phyloP scores from a whole-genome alignment of 1,139 yeast species.

The Suhomyces wounanorum region DNA sequence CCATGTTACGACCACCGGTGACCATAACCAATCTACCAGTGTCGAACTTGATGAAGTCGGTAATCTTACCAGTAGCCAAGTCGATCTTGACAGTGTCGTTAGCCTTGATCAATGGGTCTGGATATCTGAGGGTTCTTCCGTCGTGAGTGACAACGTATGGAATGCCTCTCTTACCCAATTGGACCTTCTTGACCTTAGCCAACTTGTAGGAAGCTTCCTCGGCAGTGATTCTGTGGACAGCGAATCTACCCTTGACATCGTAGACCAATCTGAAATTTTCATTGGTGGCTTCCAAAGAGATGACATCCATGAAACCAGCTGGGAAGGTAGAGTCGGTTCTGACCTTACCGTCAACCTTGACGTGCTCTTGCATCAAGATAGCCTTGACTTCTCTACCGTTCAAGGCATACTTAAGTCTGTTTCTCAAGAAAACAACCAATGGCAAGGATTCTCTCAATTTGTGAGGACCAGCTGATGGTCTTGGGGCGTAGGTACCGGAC shows the following conservation, averaged over 20 bases:
- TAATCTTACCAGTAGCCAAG: constrained; percentile 92
- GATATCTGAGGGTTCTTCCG: constrained; percentile 99
- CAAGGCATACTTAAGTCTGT: constrained; percentile 99
- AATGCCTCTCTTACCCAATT: constrained; percentile 96
- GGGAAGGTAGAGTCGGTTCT: constrained; percentile 99
- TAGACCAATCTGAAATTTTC: constrained; percentile 98
- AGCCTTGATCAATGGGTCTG: constrained; percentile 94
- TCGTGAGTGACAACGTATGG: constrained; percentile 99
- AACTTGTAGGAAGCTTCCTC: constrained; percentile 98
- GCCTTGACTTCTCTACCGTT: constrained; percentile 99
- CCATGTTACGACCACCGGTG: constrained; percentile 99
- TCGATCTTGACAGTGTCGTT: constrained; percentile 97
- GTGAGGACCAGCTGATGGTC: constrained; percentile 99
- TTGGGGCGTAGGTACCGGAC: constrained; percentile 99
- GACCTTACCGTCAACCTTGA: constrained; percentile 98
- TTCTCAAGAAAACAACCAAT: constrained; percentile 95
- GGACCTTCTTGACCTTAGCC: constrained; percentile 96
- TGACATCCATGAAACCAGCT: constrained; percentile 99
- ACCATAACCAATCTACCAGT: constrained; percentile 96
- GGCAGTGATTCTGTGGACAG: constrained; percentile 98
- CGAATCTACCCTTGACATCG: constrained; percentile 98
- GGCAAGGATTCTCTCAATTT: constrained; percentile 99
- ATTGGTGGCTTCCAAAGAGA: constrained; percentile 94
- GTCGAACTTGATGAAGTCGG: constrained; percentile 91
- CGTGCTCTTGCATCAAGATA: constrained; percentile 98